phyloP scores from a whole-genome alignment of 2,329 filamentous ascomycete species.

The Didymella glomerata region DNA sequence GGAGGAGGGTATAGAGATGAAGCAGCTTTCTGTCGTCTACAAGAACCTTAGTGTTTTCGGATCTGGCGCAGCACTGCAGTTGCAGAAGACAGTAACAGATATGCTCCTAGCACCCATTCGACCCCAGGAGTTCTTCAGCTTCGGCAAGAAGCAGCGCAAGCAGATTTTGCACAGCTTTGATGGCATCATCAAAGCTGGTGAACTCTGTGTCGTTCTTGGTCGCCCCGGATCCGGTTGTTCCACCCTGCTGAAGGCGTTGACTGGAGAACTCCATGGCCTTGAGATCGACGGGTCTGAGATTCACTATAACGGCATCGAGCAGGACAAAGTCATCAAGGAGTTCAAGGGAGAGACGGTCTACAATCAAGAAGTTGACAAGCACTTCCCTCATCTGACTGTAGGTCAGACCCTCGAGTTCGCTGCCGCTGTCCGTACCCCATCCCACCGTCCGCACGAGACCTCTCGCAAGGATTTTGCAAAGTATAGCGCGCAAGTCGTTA shows the following conservation, averaged over 20 bases:
- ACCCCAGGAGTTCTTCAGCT: slow-evolving; percentile 63
- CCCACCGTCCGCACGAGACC: slow-evolving; percentile 47
- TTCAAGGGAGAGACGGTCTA: slow-evolving; percentile 59
- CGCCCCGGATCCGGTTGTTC: slow-evolving; percentile 67
- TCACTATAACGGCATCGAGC: slow-evolving; percentile 67
- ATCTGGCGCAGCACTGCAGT: slow-evolving; percentile 70
- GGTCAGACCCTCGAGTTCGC: slow-evolving; percentile 66
- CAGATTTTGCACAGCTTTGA: slow-evolving; percentile 65
- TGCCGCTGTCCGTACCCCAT: slow-evolving; percentile 61
- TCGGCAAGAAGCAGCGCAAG: slow-evolving; percentile 59
- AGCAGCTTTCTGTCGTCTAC: slow-evolving; percentile 68
- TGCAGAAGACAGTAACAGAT: slow-evolving; percentile 73
- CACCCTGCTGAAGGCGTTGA: slow-evolving; percentile 69
- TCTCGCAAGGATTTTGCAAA: slow-evolving; percentile 56
- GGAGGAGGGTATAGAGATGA: slow-evolving; percentile 63
- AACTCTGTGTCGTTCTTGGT: slow-evolving; percentile 58
- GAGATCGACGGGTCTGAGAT: slow-evolving; percentile 62
- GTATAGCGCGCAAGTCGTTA: slow-evolving; percentile 60
- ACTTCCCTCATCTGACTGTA: slow-evolving; percentile 66
- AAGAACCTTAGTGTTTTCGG: slow-evolving; percentile 72
- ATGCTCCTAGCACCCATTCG: slow-evolving; percentile 66
- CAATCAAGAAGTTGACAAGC: slow-evolving; percentile 57
- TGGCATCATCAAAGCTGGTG: slow-evolving; percentile 61
- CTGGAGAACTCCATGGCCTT: slow-evolving; percentile 67
- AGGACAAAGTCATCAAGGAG: slow-evolving; percentile 55